Evolutionary conservation across 1,284 basidiomycete genomes (phyloP).

Genomic region (Tilletia horrida): DNA sequence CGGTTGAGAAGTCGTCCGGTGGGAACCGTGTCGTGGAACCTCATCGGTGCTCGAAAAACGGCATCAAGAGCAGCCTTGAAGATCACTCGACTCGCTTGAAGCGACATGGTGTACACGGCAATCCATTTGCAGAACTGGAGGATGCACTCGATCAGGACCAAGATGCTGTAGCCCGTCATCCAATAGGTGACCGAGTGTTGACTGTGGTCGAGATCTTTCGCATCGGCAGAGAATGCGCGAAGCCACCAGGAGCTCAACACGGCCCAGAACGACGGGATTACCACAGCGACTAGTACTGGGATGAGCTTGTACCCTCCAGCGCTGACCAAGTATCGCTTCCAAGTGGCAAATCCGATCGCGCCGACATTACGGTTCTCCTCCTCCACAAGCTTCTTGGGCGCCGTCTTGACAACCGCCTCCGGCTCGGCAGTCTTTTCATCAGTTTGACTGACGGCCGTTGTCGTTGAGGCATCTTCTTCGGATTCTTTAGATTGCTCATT

Average conservation of each 20-base stretch:
- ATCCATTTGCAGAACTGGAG: constrained; percentile 11
- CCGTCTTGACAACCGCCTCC: constrained; percentile 1
- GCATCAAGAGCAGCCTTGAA: constrained; percentile 36
- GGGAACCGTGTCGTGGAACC: constrained; percentile 44
- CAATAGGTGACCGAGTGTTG: constrained; percentile 13
- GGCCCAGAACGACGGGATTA: constrained; percentile 23
- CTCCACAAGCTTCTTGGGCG: constrained; percentile 25
- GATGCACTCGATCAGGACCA: constrained; percentile 8
- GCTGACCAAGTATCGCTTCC: constrained; percentile 26
- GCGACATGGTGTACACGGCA: constrained; percentile 17
- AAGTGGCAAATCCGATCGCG: constrained; percentile 25
- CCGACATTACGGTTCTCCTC: constrained; percentile 26
- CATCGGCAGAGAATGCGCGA: constrained; percentile 26
- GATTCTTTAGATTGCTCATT: constrained; percentile 13
- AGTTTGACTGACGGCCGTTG: neutral
- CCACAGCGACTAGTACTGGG: constrained; percentile 20
- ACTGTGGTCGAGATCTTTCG: neutral
- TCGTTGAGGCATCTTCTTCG: constrained; percentile 11
- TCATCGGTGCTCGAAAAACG: constrained; percentile 38
- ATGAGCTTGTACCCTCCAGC: constrained; percentile 25
- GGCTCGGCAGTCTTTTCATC: neutral
- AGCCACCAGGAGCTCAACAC: constrained; percentile 28
- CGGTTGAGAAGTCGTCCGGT: constrained; percentile 61
- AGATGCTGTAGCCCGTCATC: constrained; percentile 8
- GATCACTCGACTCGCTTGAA: constrained; percentile 33